Base-by-base conservation (phyloP, 2,329 filamentous ascomycete species). In the Pseudogymnoascus sp. region DNA sequence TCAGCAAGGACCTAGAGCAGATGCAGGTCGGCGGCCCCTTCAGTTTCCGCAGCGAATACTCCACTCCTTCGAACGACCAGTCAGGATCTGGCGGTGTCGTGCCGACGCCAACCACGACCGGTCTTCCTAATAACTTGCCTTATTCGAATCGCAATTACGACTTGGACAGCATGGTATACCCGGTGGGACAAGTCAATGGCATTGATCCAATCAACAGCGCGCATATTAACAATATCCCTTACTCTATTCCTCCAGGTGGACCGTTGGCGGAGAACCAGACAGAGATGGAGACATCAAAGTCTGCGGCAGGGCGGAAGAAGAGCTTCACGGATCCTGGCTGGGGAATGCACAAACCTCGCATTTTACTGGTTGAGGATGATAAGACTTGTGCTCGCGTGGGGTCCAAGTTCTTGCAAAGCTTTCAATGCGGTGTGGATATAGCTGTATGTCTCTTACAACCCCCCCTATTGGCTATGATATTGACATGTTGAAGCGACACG, bases 171-270 rank as follows among this genome's bases (percentile, higher is more conserved):
- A 83, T 95, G 61, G 92, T 97, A 8, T 97, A 97, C 72, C 92
- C 93, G 0, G 91, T 96, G 14, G 92, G 92, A 16, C 86, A 92
- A 67, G 94, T 88, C 0, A 90, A 95, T 67, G 92, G 92, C 61
- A 97, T 97, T 67, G 92, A 97, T 72, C 92, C 93, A 1, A 94
- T 96, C 81, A 92, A 93, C 72, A 89, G 90, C 68, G 92, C 97
- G 69, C 92, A 97, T 71, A 91, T 97, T 71, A 86, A 93, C 77
- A 96, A 96, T 72, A 95, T 97, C 62, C 91, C 92, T 0, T 97
- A 96, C 72, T 81, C 88, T 7, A 80, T 91, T 75, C 91, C 84
- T 14, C 81, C 89, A 2, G 91, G 89, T 60, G 77, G 80, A 2
- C 78, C 73, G 52, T 68, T 72, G 4, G 72, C 75, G 16, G 67